These are phyloP conservation scores for Fusarium pseudograminearum DNA, from an alignment of 2,329 filamentous ascomycete species.

Conservation along the genomic window DNA sequence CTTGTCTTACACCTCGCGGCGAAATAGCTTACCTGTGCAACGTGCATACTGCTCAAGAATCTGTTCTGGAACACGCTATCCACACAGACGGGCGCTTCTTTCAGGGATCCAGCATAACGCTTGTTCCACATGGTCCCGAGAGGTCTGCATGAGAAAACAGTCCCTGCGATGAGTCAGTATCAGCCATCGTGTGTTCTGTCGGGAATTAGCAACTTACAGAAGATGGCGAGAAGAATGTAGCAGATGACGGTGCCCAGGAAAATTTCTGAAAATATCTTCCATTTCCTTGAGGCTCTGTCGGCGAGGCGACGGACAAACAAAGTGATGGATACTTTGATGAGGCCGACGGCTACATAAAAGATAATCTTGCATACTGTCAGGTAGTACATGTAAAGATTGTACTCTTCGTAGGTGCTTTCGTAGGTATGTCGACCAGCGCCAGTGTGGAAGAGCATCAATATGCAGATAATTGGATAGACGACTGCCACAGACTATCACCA, in stretches of 20 bases:
- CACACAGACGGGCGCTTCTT: constrained; percentile 12
- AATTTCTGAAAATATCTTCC: constrained; percentile 25
- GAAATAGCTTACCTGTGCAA: constrained; percentile 12
- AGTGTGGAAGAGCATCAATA: constrained; percentile 21
- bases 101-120: constrained; percentile 21
- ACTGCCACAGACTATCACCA: constrained; percentile 8
- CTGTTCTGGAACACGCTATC: constrained; percentile 15
- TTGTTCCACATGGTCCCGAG: constrained; percentile 17
- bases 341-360: constrained; percentile 19
- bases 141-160: constrained; percentile 17
- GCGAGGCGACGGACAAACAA: constrained; percentile 25
- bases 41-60: constrained; percentile 35
- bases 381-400: constrained; percentile 27
- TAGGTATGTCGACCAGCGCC: constrained; percentile 22
- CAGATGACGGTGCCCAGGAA: constrained; percentile 22
- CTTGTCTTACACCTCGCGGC: fast-evolving
- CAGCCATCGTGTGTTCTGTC: fast-evolving
- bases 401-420: constrained; percentile 21
- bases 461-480: constrained; percentile 12
- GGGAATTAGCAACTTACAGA: not conserved
- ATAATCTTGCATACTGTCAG: constrained; percentile 17
- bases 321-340: constrained; percentile 29
- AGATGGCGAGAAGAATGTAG: constrained; percentile 24
- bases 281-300: constrained; percentile 15
- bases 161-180: not conserved